Evolutionary conservation across 2,329 filamentous ascomycete genomes (phyloP).

Genomic region (Trichoderma oligosporum): DNA sequence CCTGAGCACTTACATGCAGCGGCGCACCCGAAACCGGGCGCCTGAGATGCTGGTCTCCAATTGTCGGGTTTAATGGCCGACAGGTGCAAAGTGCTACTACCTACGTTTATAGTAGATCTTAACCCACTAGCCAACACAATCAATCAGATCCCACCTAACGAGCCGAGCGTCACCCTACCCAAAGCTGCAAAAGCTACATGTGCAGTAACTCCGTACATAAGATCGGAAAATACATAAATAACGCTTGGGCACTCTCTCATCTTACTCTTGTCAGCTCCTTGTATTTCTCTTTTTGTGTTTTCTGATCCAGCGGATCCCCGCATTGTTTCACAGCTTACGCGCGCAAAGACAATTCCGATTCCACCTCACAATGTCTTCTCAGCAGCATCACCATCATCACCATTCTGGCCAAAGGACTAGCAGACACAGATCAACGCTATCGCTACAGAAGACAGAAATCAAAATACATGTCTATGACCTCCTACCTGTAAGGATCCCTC

Average conservation of each 20-base stretch:
- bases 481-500: conserved; percentile 54
- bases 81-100: no score
- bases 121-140: background rate
- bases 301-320: background rate
- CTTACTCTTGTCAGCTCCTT: background rate
- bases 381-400: conserved; percentile 22
- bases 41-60: background rate
- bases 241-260: background rate
- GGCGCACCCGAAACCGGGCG: conserved; percentile 11
- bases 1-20: no score
- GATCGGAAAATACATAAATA: background rate
- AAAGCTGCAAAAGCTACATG: no score
- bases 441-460: conserved; percentile 68
- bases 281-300: background rate
- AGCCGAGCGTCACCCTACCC: background rate
- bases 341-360: conserved; percentile 23
- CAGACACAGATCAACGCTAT: conserved; percentile 62
- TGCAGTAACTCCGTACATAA: no score
- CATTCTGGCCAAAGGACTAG: conserved; percentile 27
- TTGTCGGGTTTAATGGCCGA: no score
- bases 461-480: conserved; percentile 76
- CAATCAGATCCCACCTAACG: conserved; percentile 2
- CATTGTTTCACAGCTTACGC: conserved; percentile 26
- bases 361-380: conserved; percentile 22
- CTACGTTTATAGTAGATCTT: no score